These are phyloP conservation scores for Aspergillus ochraceoroseus DNA, from an alignment of 2,329 filamentous ascomycete species.

Conservation along the genomic window DNA sequence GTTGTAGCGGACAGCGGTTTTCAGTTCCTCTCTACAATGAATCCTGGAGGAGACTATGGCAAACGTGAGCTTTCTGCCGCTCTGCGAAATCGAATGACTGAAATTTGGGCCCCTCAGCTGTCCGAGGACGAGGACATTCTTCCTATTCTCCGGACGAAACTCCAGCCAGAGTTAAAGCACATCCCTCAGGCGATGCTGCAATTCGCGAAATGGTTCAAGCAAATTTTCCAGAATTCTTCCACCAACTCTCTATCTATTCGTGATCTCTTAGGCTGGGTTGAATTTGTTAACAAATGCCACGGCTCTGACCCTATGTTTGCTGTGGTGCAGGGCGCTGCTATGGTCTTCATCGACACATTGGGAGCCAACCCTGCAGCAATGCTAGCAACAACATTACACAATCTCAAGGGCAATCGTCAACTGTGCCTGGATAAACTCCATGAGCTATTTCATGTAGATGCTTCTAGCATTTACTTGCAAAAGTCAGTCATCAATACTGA, in stretches of 20 bases:
- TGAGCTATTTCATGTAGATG: slow-evolving; percentile 60
- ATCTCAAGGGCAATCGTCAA: slow-evolving; percentile 65
- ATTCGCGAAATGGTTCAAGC: slow-evolving; percentile 91
- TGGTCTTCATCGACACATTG: slow-evolving; percentile 92
- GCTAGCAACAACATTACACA: slow-evolving; percentile 65
- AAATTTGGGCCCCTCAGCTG: slow-evolving; percentile 93
- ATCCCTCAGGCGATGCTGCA: slow-evolving; percentile 68
- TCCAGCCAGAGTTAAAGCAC: slow-evolving; percentile 52
- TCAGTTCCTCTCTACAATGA: slow-evolving; percentile 98
- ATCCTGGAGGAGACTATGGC: slow-evolving; percentile 95
- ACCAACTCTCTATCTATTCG: slow-evolving; percentile 80
- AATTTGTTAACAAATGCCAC: slow-evolving; percentile 73
- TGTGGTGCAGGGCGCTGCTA: slow-evolving; percentile 79
- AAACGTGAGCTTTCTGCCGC: slow-evolving; percentile 97
- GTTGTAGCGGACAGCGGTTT: slow-evolving; percentile 73
- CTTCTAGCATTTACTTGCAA: slow-evolving; percentile 60
- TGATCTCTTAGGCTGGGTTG: slow-evolving; percentile 87
- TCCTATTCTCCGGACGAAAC: slow-evolving; percentile 76
- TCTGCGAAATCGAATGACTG: slow-evolving; percentile 90
- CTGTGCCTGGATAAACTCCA: slow-evolving; percentile 69
- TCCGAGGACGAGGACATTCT: slow-evolving; percentile 80
- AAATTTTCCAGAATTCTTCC: slow-evolving; percentile 68
- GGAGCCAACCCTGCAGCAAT: slow-evolving; percentile 91
- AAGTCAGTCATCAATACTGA: slow-evolving; percentile 56
- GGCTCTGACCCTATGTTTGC: slow-evolving; percentile 48